Conservation (phyloP, 2,329 filamentous ascomycete genomes). For the Ascochyta viciae-villosae region DNA sequence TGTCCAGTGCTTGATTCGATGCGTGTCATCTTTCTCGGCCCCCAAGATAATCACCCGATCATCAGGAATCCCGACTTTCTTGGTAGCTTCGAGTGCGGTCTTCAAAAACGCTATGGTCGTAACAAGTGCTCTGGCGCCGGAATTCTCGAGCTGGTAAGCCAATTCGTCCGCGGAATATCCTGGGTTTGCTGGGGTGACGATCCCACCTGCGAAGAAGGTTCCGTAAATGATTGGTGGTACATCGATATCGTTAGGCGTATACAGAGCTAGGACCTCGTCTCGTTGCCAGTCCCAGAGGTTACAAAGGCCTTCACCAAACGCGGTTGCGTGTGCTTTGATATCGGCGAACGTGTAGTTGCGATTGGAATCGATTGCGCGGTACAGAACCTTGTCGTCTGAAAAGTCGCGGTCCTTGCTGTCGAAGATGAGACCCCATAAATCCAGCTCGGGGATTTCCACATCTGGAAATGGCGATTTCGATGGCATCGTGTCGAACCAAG, state of each 20-base stretch:
- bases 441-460: constrained; percentile 28
- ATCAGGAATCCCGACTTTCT: constrained; percentile 70
- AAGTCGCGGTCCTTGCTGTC: constrained; percentile 32
- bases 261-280: constrained; percentile 81
- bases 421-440: constrained; percentile 35
- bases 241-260: constrained; percentile 85
- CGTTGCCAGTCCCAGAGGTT: constrained; percentile 78
- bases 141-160: constrained; percentile 81
- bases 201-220: constrained; percentile 79
- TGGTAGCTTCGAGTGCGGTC: constrained; percentile 71
- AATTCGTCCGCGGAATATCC: constrained; percentile 83
- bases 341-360: constrained; percentile 71
- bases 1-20: constrained; percentile 73
- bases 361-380: constrained; percentile 26
- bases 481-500: constrained; percentile 20
- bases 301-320: constrained; percentile 80
- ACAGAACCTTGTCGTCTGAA: constrained; percentile 34
- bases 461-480: constrained; percentile 33
- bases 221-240: constrained; percentile 78
- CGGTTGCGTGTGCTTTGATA: constrained; percentile 67
- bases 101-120: constrained; percentile 73
- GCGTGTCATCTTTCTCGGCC: constrained; percentile 65
- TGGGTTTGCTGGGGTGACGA: constrained; percentile 83
- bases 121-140: constrained; percentile 73
- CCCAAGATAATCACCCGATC: constrained; percentile 79